Percentiles rank a stretch among this genome's conserved stretches.
These are phyloP conservation scores for Gymnopilus junonius DNA, from an alignment of 768 basidiomycete genomes.

Conservation along the genomic window DNA sequence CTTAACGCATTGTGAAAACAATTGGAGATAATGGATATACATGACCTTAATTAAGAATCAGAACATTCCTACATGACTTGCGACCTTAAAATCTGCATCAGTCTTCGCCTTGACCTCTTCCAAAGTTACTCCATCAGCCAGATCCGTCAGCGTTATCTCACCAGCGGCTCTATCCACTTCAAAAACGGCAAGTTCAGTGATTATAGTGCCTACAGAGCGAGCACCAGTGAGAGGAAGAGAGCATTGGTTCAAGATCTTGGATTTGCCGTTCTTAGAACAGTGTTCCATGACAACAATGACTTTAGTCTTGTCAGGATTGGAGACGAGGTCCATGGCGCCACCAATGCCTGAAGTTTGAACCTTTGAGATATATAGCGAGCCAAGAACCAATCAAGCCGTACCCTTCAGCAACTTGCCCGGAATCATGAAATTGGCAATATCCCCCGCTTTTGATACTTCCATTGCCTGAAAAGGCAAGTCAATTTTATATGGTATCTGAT, in stretches of 20 bases:
- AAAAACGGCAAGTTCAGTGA: constrained; percentile 93
- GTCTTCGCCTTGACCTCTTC: constrained; percentile 90
- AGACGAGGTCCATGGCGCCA: constrained; percentile 95
- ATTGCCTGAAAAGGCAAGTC: constrained; percentile 62
- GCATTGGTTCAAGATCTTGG: constrained; percentile 86
- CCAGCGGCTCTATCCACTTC: constrained; percentile 81
- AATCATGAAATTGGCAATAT: constrained; percentile 99
- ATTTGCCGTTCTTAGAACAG: constrained; percentile 85
- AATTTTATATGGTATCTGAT: constrained; percentile 1
- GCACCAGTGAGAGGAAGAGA: constrained; percentile 89
- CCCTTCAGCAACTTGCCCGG: constrained; percentile 92
- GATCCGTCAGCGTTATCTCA: constrained; percentile 73
- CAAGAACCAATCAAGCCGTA: constrained; percentile 21
- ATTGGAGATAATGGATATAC: neutral
- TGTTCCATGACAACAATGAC: constrained; percentile 92
- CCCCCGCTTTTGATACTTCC: constrained; percentile 92
- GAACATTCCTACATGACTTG: constrained; percentile 55
- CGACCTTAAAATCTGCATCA: constrained; percentile 76
- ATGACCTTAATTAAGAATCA: constrained; percentile 1
- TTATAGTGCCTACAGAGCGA: constrained; percentile 84
- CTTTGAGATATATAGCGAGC: constrained; percentile 10
- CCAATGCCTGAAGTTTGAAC: constrained; percentile 71
- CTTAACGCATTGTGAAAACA: neutral
- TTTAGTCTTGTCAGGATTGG: constrained; percentile 94
- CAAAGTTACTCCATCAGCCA: constrained; percentile 83